phyloP scores from a whole-genome alignment of 176 grass and related monocot species.

The Oryza australiensis region DNA sequence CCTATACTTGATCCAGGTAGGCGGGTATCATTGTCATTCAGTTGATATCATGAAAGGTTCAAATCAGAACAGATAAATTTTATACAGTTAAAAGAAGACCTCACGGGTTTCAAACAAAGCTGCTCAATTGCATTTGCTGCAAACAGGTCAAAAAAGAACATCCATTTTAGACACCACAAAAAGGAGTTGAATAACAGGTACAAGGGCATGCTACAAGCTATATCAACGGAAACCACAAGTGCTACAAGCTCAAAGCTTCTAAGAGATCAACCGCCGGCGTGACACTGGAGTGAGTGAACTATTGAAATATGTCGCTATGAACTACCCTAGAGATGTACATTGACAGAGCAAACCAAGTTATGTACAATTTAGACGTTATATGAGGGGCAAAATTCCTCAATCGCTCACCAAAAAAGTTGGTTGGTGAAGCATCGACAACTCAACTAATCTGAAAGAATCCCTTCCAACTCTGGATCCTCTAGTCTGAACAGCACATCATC shows the following conservation, averaged over 20 bases:
- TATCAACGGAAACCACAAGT: not conserved
- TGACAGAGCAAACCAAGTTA: slow-evolving; percentile 23
- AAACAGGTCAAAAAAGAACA: not conserved
- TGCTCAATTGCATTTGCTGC: not conserved
- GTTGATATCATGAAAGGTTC: not conserved
- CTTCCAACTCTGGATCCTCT: slow-evolving; percentile 59
- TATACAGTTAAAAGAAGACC: not conserved
- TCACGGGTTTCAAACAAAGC: not conserved
- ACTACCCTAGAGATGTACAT: slow-evolving; percentile 4
- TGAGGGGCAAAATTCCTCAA: slow-evolving; percentile 24
- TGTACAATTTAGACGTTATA: slow-evolving; percentile 32
- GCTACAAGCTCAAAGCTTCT: not conserved
- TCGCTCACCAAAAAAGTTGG: slow-evolving; percentile 27
- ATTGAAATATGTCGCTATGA: not conserved
- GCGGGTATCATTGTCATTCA: not conserved
- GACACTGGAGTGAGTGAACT: not conserved
- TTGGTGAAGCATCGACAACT: slow-evolving; percentile 3
- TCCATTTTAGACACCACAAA: not conserved
- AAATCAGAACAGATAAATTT: not conserved
- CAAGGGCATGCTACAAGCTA: slow-evolving; percentile 3
- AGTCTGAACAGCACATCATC: slow-evolving; percentile 40
- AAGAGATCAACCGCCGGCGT: not conserved
- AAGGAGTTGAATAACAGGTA: not conserved
- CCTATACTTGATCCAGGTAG: too few relatives aligned
- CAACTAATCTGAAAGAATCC: slow-evolving; percentile 63